Evolutionary conservation across 345 rosid genomes (phyloP).

Genomic region (Hypericum perforatum): DNA sequence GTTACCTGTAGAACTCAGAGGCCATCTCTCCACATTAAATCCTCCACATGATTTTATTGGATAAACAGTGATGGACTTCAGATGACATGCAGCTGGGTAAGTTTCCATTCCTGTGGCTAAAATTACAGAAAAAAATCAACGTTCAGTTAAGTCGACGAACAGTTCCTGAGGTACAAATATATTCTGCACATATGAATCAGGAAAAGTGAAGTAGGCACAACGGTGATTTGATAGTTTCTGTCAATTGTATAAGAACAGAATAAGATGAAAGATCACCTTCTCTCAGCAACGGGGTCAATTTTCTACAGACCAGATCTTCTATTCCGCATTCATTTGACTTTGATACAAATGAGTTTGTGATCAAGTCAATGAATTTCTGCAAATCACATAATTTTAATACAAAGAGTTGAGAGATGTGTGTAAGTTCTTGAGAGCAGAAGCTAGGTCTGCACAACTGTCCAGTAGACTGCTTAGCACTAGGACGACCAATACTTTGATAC

Average conservation of each 20-base stretch:
- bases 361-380: conserved; percentile 76
- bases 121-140: conserved; percentile 15
- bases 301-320: conserved; percentile 18
- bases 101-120: conserved; percentile 37
- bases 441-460: too few relatives aligned
- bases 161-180: too few relatives aligned
- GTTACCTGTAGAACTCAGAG: conserved; percentile 74
- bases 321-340: conserved; percentile 25
- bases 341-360: conserved; percentile 51
- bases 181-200: too few relatives aligned
- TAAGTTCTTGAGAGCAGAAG: too few relatives aligned
- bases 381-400: conserved; percentile 1
- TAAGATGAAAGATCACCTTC: conserved; percentile 24
- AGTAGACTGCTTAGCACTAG: too few relatives aligned
- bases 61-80: conserved; percentile 60
- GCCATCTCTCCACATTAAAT: conserved; percentile 69
- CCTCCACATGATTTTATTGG: conserved; percentile 96
- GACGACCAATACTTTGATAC: conserved; percentile 30
- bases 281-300: conserved; percentile 21
- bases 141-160: not conserved
- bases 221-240: too few relatives aligned
- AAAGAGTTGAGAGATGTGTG: too few relatives aligned
- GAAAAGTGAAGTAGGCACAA: too few relatives aligned
- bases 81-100: conserved; percentile 21
- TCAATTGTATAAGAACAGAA: not conserved